phyloP scores from a whole-genome alignment of 1,139 yeast genomes.

The Saccharomyces hybrid region DNA sequence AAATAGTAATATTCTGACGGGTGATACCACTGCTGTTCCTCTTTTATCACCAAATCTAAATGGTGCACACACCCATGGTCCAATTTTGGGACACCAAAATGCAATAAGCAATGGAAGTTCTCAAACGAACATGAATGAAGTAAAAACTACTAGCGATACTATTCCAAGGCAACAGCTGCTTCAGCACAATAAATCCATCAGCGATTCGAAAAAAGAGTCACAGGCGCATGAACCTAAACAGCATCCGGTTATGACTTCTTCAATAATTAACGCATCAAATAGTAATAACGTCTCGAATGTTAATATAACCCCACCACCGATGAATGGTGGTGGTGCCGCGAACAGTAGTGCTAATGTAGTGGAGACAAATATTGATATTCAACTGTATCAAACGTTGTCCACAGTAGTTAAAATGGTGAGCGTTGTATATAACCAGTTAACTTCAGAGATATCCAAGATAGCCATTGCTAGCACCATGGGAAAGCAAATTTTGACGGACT shows the following conservation, averaged over 20 bases:
- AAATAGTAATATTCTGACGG: neutral
- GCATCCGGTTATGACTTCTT: neutral
- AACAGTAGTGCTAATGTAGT: neutral
- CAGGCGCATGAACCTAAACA: neutral
- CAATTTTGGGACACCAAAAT: neutral
- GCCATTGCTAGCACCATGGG: conserved; percentile 44
- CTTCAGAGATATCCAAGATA: conserved; percentile 64
- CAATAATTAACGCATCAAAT: neutral
- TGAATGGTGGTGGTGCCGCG: neutral
- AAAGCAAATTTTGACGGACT: conserved; percentile 33
- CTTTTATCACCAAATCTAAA: neutral
- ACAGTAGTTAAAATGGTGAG: conserved; percentile 73
- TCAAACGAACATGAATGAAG: conserved; percentile 4
- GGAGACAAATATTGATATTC: conserved; percentile 59
- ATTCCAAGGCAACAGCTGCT: neutral
- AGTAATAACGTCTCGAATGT: neutral
- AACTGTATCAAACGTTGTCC: conserved; percentile 63
- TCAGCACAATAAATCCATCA: neutral
- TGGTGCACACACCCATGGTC: neutral
- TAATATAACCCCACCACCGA: neutral
- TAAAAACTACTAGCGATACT: conserved; percentile 1
- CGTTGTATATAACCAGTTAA: conserved; percentile 69
- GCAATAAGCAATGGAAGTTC: neutral
- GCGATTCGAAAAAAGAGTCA: neutral
- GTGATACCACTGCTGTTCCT: neutral